Percentiles rank a stretch among this genome's conserved stretches.
phyloP scores from a whole-genome alignment of 1,284 basidiomycete genomes.

The Microbotryum lychnidis-dioicae region DNA sequence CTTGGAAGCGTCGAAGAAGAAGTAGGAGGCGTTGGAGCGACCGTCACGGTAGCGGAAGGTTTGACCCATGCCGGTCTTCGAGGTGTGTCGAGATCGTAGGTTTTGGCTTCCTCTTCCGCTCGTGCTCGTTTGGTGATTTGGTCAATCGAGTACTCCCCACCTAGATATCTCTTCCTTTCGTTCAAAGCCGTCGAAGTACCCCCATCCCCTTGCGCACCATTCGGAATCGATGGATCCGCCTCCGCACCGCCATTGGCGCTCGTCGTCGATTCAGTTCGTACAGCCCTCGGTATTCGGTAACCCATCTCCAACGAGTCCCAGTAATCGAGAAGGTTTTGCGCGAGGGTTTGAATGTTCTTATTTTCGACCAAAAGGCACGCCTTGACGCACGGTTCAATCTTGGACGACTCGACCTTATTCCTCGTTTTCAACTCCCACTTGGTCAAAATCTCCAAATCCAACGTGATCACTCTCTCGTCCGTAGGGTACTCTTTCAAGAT shows the following conservation, averaged over 20 bases:
- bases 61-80: conserved; percentile 11
- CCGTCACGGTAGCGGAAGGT: conserved; percentile 21
- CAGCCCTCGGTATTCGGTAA: conserved; percentile 70
- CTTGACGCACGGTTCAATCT: conserved; percentile 62
- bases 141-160: conserved; percentile 13
- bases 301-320: conserved; percentile 69
- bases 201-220: too few relatives aligned
- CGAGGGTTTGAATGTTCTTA: conserved; percentile 50
- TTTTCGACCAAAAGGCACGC: conserved; percentile 46
- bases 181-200: too few relatives aligned
- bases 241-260: too few relatives aligned
- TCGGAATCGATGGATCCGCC: too few relatives aligned
- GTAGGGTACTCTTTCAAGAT: conserved; percentile 69
- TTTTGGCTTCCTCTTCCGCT: conserved; percentile 15
- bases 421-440: conserved; percentile 75
- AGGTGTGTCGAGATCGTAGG: not conserved
- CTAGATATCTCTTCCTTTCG: conserved; percentile 7
- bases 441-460: conserved; percentile 62
- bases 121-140: conserved; percentile 22
- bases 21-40: not conserved
- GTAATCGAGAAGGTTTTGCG: conserved; percentile 57
- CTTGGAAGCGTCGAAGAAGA: conserved; percentile 8
- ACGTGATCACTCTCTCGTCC: conserved; percentile 61
- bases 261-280: conserved; percentile 11
- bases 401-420: conserved; percentile 89